Evolutionary conservation across 306 rosid species (phyloP).

Genomic region (Pachyrhizus erosus): DNA sequence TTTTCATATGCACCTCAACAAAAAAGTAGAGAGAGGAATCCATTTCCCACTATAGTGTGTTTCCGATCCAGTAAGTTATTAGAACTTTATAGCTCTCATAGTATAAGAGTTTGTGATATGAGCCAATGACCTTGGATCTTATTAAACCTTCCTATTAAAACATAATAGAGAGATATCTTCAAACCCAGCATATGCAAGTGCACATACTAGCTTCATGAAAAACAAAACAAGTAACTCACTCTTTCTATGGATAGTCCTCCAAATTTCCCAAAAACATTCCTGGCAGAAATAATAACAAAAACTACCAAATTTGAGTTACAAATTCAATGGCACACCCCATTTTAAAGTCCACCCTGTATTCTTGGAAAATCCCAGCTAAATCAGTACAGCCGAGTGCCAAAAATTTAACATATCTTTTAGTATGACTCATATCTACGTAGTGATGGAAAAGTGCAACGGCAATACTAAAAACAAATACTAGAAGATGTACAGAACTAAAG

Average conservation of each 20-base stretch:
- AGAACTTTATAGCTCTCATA: background rate
- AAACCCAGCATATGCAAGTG: background rate
- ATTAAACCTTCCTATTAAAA: slow-evolving; percentile 1
- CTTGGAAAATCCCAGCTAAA: background rate
- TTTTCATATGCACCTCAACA: slow-evolving; percentile 34
- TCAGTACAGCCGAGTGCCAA: background rate
- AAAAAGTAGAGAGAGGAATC: slow-evolving; percentile 4
- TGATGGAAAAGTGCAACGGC: background rate
- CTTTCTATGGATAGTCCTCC: slow-evolving; percentile 16
- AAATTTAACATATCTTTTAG: slow-evolving; percentile 1
- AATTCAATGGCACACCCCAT: slow-evolving; percentile 13
- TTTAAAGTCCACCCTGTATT: background rate
- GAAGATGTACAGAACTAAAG: background rate
- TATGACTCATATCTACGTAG: background rate
- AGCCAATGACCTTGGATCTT: slow-evolving; percentile 15
- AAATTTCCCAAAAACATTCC: background rate
- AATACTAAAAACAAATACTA: background rate
- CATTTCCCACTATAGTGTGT: background rate
- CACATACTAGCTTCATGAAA: background rate
- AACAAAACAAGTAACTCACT: background rate
- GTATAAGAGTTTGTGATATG: background rate
- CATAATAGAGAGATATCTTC: background rate
- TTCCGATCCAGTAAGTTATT: background rate
- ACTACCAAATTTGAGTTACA: background rate
- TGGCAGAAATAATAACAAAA: background rate